Evolutionary conservation across 176 grass and related monocot species (phyloP), one percentile per base, ranked within the genome.

Genomic region (Calamus simplicifolius): DNA sequence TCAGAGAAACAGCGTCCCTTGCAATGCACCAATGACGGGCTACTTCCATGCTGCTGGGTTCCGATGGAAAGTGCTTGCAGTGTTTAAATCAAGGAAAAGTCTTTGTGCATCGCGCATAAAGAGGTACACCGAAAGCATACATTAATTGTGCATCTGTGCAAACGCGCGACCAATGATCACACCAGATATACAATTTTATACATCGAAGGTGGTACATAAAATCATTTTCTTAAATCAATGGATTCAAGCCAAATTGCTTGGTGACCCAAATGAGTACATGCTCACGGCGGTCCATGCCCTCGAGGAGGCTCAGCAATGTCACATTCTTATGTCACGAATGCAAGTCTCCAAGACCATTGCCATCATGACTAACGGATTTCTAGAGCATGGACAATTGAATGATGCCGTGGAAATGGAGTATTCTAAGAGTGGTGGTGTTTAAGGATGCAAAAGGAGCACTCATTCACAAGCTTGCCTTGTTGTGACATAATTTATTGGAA

Each of bases 331-430:
- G 74, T 94, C n/a, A 70, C 50, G 53, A 94, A 88, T 4, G 62
- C n/a, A n/a, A n/a, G n/a, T n/a, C n/a, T n/a, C n/a, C n/a, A n/a
- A n/a, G n/a, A n/a, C n/a, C n/a, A n/a, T n/a, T n/a, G n/a, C n/a
- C n/a, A n/a, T n/a, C n/a, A n/a, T 95, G 80, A 81, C 89, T 52
- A 95, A 74, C 56, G 89, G 89, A 5, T 89, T 82, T 67, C 76
- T 87, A 80, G 64, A 78, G 69, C 35, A 67, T 6, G 84, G 77
- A 2, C 63, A 66, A 15, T 51, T 79, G 51, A 72, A 60, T 55
- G 56, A 67, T 61, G 80, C 85, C 4, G 26, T 63, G 30, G 38
- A 52, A 5, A 23, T 93, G 23, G 65, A 85, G 84, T 88, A 93
- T 58, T 70, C 80, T 66, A 93, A 93, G 72, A 84, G 89, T 69